phyloP scores from a whole-genome alignment of 2,329 filamentous ascomycete species.

The Arthrinium phaeospermum region DNA sequence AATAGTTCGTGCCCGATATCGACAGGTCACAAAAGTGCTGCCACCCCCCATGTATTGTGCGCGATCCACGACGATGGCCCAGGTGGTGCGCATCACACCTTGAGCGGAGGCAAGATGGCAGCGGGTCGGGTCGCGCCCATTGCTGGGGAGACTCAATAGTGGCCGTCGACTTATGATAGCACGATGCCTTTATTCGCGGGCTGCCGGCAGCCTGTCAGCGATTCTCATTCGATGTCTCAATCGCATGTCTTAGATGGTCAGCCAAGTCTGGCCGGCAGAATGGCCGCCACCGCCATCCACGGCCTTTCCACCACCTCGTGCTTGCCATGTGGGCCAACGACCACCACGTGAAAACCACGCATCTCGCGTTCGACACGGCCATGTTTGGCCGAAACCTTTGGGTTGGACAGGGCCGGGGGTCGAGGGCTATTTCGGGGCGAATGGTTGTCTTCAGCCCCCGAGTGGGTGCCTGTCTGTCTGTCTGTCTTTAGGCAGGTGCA shows the following conservation, averaged over 20 bases:
- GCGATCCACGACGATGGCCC: slow-evolving; percentile 1
- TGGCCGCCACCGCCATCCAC: slow-evolving; percentile 10
- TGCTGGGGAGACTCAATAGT: not conserved
- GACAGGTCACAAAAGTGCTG: not conserved
- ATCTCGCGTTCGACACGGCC: slow-evolving; percentile 18
- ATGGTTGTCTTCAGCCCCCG: not conserved
- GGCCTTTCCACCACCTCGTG: not conserved
- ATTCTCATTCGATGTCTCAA: slow-evolving; percentile 19
- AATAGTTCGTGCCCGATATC: slow-evolving; percentile 2
- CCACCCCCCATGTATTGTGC: not conserved
- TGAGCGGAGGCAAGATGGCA: not conserved
- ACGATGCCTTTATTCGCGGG: slow-evolving; percentile 7
- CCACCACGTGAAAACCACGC: slow-evolving; percentile 32
- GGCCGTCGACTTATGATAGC: not conserved
- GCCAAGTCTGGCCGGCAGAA: slow-evolving; percentile 8
- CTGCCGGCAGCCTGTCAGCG: slow-evolving; percentile 15
- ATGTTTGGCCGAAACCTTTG: slow-evolving; percentile 24
- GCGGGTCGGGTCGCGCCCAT: not conserved
- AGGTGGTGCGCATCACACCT: not conserved
- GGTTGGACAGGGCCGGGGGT: slow-evolving; percentile 26
- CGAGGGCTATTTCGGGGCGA: not conserved
- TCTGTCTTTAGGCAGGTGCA: slow-evolving; percentile 19
- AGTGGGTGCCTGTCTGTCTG: not conserved
- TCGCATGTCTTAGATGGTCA: slow-evolving; percentile 18
- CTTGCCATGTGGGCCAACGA: slow-evolving; percentile 22